A percentile compares a stretch with the other conserved stretches of the same genome.
phyloP scores from a whole-genome alignment of 257 asterid species.

The Scutellaria minor region DNA sequence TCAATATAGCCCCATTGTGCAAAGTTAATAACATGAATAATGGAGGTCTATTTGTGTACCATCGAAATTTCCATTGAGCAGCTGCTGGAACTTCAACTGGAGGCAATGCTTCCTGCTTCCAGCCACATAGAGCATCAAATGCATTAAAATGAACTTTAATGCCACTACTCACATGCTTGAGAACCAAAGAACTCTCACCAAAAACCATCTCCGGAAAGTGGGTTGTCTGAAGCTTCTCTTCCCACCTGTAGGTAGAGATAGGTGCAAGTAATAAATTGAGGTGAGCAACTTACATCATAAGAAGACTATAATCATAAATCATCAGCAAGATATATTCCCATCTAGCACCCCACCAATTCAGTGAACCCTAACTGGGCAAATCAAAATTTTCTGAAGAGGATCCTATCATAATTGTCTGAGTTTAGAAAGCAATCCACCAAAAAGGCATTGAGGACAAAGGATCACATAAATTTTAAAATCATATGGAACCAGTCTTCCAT shows the following conservation, averaged over 20 bases:
- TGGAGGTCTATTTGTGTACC: constrained; percentile 47
- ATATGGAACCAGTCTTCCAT: neutral
- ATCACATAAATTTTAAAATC: neutral
- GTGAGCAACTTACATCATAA: constrained; percentile 11
- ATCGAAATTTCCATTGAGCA: constrained; percentile 87
- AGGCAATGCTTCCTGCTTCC: constrained; percentile 89
- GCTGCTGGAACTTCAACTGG: constrained; percentile 99
- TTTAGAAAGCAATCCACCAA: constrained; percentile 17
- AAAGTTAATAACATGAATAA: constrained; percentile 2
- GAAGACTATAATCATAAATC: neutral
- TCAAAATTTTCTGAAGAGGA: neutral
- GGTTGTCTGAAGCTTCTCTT: constrained; percentile 79
- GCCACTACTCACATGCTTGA: constrained; percentile 76
- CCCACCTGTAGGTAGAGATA: constrained; percentile 74
- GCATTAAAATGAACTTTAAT: constrained; percentile 73
- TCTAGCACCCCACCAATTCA: constrained; percentile 1
- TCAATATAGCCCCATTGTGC: neutral
- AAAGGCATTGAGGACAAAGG: neutral
- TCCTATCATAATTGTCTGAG: neutral
- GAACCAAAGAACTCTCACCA: constrained; percentile 82
- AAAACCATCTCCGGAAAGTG: constrained; percentile 98
- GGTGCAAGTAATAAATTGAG: constrained; percentile 5
- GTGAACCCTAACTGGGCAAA: constrained; percentile 4
- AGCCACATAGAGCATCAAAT: constrained; percentile 88
- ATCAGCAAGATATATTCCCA: constrained; percentile 5